phyloP scores from a whole-genome alignment of 2,329 filamentous ascomycete genomes.

The Aspergillus pseudoglaucus region DNA sequence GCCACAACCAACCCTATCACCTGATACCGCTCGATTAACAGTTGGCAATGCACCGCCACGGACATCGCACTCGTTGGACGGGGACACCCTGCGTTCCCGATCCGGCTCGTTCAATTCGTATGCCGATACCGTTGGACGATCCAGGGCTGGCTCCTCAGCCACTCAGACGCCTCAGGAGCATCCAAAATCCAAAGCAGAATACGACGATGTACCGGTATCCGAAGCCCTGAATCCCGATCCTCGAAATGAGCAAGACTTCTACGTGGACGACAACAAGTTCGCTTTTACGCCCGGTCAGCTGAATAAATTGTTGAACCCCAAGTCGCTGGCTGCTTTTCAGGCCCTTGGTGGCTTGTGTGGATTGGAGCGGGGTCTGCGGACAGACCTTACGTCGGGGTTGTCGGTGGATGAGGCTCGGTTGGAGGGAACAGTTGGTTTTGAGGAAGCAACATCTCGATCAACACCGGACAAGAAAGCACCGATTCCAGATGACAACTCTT shows the following conservation, averaged over 20 bases:
- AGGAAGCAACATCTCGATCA: constrained; percentile 52
- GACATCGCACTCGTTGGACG: constrained; percentile 32
- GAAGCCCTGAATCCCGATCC: constrained; percentile 69
- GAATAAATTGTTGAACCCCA: constrained; percentile 82
- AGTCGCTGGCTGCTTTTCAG: constrained; percentile 75
- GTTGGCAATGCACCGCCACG: constrained; percentile 24
- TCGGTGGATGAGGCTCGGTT: constrained; percentile 67
- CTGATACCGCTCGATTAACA: constrained; percentile 18
- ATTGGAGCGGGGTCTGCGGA: constrained; percentile 70
- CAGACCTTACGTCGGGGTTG: constrained; percentile 65
- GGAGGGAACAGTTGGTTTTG: constrained; percentile 62
- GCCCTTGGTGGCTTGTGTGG: constrained; percentile 71
- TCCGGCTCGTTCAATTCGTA: constrained; percentile 36
- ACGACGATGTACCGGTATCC: constrained; percentile 32
- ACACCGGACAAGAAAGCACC: constrained; percentile 6
- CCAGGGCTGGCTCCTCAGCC: constrained; percentile 28
- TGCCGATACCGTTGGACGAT: constrained; percentile 27
- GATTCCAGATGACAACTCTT: constrained; percentile 1
- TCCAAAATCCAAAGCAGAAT: constrained; percentile 14
- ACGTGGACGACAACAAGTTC: constrained; percentile 73
- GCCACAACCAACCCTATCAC: constrained; percentile 14
- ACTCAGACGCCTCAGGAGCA: neutral
- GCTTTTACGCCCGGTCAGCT: constrained; percentile 73
- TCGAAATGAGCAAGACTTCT: constrained; percentile 69
- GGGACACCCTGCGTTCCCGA: constrained; percentile 39